These are phyloP conservation scores for Trichosporon coremiiforme DNA, from an alignment of 1,284 basidiomycete genomes.

Conservation along the genomic window DNA sequence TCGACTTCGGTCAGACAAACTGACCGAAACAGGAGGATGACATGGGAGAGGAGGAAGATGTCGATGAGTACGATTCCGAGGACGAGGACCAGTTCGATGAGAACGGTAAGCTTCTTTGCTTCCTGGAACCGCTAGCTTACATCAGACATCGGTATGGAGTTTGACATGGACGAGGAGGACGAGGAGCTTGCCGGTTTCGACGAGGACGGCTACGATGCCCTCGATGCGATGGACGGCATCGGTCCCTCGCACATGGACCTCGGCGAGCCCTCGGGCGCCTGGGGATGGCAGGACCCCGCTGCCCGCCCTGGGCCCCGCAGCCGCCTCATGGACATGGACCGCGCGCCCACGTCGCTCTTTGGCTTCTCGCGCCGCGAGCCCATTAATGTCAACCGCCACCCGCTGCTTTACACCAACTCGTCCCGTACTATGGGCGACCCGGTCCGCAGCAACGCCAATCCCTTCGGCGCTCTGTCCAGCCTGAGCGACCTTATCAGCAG, in stretches of 20 bases:
- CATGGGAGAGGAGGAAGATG: conserved; percentile 46
- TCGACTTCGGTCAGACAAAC: no score
- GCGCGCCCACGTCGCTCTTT: conserved; percentile 33
- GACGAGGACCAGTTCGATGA: conserved; percentile 67
- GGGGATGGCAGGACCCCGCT: conserved; percentile 41
- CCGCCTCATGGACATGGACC: conserved; percentile 30
- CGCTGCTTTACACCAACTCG: conserved; percentile 66
- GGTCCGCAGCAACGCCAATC: conserved; percentile 40
- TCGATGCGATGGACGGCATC: conserved; percentile 20
- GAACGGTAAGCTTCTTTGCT: conserved; percentile 60
- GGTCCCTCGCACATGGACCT: conserved; percentile 16
- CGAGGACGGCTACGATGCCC: conserved; percentile 33
- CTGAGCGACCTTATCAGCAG: conserved; percentile 71
- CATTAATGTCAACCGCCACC: conserved; percentile 72
- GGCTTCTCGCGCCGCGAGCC: conserved; percentile 29
- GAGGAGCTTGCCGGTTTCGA: conserved; percentile 53
- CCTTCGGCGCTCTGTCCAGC: conserved; percentile 56
- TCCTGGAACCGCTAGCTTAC: conserved; percentile 4
- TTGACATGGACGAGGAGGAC: conserved; percentile 55
- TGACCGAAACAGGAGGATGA: conserved; percentile 58
- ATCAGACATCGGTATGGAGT: conserved; percentile 24
- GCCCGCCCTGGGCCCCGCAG: background rate
- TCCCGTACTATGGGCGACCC: conserved; percentile 29
- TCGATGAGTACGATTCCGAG: conserved; percentile 44
- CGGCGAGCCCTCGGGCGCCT: conserved; percentile 32